Evolutionary conservation across 805 yeast genomes (phyloP), one percentile per base, ranked within the genome.

Genomic region (Teunomyces gatunensis): DNA sequence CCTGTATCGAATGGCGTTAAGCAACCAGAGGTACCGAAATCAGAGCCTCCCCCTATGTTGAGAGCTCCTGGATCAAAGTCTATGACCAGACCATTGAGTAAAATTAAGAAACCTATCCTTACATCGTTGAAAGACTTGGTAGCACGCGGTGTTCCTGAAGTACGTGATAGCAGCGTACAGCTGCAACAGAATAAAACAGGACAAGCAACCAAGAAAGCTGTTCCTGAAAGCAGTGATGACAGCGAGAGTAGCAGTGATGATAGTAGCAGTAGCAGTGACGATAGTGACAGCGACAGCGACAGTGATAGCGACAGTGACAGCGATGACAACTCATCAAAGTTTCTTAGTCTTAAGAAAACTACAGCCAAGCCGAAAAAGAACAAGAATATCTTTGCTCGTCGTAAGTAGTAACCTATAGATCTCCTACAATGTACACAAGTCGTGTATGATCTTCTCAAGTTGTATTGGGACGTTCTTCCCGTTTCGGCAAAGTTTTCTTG

Each of bases 61-160:
- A 21, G 40, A 23, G 28, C 40, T 21, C 40, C 40, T 6, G 15
- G 25, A 6, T 7, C 15, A 6, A 37, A 23, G 10, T 18, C 40
- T 18, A 21, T n/a, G 9, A 21, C 25, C 11, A 37, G 25, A 20
- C 17, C 29, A 7, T 9, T 37, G 18, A 37, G 23, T 18, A 42
- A 37, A 13, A 55, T 56, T n/a, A 58, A 53, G 43, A 60, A 57
- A 40, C 70, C 70, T 1, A 77, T 84, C 0, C 71, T 81, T 46
- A 54, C 63, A 13, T 78, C 87, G 0, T 63, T 85, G 28, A 76
- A 80, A 3, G 86, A 84, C 50, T 66, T 85, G 49, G 83, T 77
- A 4, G 72, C 76, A n/a, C 71, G 84, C 45, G 89, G 88, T 3
- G 75, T 84, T 10, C 90, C 90, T 1, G 87, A 80, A 17, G 88